Evolutionary conservation across 83 land plant genomes (phyloP), one percentile per base, ranked within the genome.

Genomic region (Diphasiastrum complanatum): DNA sequence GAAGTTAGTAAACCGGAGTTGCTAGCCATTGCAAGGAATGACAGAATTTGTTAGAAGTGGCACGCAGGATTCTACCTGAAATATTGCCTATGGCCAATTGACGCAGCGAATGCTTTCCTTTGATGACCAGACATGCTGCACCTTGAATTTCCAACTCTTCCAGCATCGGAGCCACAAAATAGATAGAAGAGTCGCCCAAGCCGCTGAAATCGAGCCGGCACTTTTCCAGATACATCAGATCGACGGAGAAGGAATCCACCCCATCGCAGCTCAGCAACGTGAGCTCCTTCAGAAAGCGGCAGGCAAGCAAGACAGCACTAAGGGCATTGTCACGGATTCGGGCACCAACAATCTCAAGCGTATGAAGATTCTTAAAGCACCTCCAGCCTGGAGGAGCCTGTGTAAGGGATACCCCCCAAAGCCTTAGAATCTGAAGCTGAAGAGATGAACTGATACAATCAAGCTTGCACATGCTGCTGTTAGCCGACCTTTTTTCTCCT

Each of bases 141-240:
- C 95, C 95, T 61, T 82, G 84, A 24, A 88, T 65, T 45, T 85
- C 95, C n/a, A 88, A 76, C 3, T 22, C 34, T 56, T 68, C 38
- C 16, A 88, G 68, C 51, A 71, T 72, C 0, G 91, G 87, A 3
- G 78, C 69, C 37, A 29, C 58, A 12, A 88, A 19, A n/a, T 51
- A 65, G 25, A 88, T 64, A 10, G 59, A 65, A 60, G 77, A 79
- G 67, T 80, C 72, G 2, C 75, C 86, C 22, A 27, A 30, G 1
- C 84, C 84, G 57, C 68, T 82, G 41, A 88, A 82, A 61, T 88
- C 95, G 34, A 88, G 71, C 66, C 89, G 69, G 67, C 90, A 88
- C 40, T 70, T 54, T 69, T 78, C 76, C 64, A 88, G 55, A 31
- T 34, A 49, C 51, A 58, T 53, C 76, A 82, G 40, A 18, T 82